Base-by-base conservation (phyloP, 257 asterid species). In the Pogostemon cablin region DNA sequence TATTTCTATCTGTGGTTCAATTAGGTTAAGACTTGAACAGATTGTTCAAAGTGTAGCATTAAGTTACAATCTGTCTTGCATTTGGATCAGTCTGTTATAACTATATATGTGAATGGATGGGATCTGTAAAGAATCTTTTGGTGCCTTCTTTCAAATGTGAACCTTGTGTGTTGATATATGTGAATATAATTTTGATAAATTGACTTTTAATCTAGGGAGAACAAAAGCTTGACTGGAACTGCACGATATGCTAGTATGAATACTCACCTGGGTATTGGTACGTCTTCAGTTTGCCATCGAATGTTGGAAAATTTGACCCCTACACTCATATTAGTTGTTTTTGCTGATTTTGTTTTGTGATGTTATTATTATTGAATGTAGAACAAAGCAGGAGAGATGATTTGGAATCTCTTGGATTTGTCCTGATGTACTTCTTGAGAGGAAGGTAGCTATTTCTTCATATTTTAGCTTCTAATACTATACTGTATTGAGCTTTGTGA, bases 301-400 rank as follows among this genome's bases (percentile, higher is more conserved):
- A 43, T 65, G 32, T 68, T 69, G 47, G 53, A 32, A 9, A 58
- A 32, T 73, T 72, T 66, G 49, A 43, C 74, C 63, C 32, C 40
- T 25, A n/a, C 34, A 7, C 41, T 54, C 42, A 50, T 70, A 50
- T 48, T 11, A 42, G 68, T 76, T 54, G 50, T 58, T 34, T 64
- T 39, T 68, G 35, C 49, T 43, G 25, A 9, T 25, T 58, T 56
- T 43, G 48, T 60, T 12, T 73, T 66, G 67, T 59, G 64, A 71
- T 69, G 62, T 65, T 74, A 4, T 68, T 65, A 9, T 49, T 57
- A 32, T 75, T 47, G 44, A 32, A 47, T 67, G 47, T 71, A 90
- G 98, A 93, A 80, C 98, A 93, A 87, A 90, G 98, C 86, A 88
- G 98, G 85, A 88, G 98, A 82, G 98, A 93, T 82, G 98, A 93